Percentiles rank a stretch among this genome's conserved stretches.
These are phyloP conservation scores for Paramecium biaurelia DNA, from an alignment of 73 alveolate species.

Conservation along the genomic window DNA sequence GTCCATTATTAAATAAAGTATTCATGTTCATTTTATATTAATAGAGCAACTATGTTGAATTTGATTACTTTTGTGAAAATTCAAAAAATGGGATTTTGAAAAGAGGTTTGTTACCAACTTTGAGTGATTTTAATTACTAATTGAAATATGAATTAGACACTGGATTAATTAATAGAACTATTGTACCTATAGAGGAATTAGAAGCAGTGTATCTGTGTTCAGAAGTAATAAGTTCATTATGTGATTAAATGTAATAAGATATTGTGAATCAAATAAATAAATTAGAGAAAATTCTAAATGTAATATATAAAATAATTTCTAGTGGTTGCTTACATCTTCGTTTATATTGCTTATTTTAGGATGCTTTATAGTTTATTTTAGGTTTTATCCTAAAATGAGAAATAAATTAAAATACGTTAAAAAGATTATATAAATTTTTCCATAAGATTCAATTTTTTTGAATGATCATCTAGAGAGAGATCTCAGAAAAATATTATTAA, in stretches of 20 bases:
- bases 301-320: background rate
- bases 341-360: background rate
- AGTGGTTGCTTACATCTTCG: background rate
- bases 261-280: background rate
- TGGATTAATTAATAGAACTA: background rate
- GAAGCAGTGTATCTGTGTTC: background rate
- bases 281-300: background rate
- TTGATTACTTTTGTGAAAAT: background rate
- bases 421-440: background rate
- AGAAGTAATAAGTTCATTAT: background rate
- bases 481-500: background rate
- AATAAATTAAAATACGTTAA: background rate
- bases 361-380: background rate
- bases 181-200: background rate
- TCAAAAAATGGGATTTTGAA: background rate
- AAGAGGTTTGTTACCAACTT: background rate
- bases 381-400: background rate
- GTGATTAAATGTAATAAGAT: background rate
- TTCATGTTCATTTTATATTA: background rate
- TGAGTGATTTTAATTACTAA: background rate
- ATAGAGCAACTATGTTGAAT: background rate
- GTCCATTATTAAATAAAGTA: background rate
- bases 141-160: background rate
- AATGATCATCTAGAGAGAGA: background rate
- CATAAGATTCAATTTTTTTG: background rate